These are phyloP conservation scores for Colletotrichum spaethianum DNA, from an alignment of 2,329 filamentous ascomycete genomes.

Conservation along the genomic window DNA sequence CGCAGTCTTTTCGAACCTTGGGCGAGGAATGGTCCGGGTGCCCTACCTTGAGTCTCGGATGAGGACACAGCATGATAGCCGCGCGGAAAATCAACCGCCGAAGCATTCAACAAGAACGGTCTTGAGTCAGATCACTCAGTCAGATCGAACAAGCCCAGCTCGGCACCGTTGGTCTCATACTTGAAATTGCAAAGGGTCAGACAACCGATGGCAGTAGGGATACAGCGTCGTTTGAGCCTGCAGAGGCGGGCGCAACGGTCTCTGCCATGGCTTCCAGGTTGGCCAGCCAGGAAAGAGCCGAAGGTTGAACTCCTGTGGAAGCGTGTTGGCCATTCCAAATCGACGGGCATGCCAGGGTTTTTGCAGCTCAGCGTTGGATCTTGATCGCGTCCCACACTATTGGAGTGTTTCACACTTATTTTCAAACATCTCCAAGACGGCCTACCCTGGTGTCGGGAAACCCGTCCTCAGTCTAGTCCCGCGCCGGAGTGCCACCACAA, in stretches of 20 bases:
- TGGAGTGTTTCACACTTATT: conserved; percentile 36
- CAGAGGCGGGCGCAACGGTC: not conserved
- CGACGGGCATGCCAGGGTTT: conserved; percentile 14
- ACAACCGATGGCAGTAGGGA: not conserved
- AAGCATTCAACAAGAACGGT: not conserved
- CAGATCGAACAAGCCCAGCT: not conserved
- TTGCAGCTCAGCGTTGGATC: conserved; percentile 34
- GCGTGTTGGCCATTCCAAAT: conserved; percentile 35
- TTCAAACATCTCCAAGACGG: conserved; percentile 37
- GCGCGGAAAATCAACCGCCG: not conserved
- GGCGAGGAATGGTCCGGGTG: not conserved
- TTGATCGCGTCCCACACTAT: conserved; percentile 35
- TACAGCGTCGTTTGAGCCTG: too few species aligned
- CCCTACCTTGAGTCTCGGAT: not conserved
- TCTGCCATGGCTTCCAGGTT: not conserved
- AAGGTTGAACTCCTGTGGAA: conserved; percentile 15
- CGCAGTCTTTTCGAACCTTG: not conserved
- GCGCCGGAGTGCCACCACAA: conserved; percentile 13
- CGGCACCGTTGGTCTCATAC: not conserved
- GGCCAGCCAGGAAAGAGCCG: not conserved
- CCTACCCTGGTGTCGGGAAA: conserved; percentile 16
- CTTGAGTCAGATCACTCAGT: too few species aligned
- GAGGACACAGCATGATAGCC: not conserved
- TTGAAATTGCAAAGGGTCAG: not conserved
- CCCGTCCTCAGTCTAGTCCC: conserved; percentile 7